Percentiles rank a stretch among this genome's conserved stretches.
Conservation (phyloP, 2,329 filamentous ascomycete species). For the Rhexocercosporidium sp. region DNA sequence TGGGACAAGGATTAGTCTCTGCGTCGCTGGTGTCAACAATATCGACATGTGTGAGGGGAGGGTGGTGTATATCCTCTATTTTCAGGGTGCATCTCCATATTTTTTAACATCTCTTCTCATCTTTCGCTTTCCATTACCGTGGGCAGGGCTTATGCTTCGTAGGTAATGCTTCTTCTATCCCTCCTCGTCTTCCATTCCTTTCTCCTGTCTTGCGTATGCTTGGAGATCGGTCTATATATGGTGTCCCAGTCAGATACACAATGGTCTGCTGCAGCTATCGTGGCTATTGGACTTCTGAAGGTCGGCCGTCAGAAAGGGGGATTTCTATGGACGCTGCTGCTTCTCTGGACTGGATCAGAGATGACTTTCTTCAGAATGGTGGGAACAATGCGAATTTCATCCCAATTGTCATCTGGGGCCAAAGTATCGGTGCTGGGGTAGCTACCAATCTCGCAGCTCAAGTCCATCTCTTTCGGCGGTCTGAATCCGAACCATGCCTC, state of each 20-base stretch:
- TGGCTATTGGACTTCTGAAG: constrained; percentile 75
- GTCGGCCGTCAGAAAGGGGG: constrained; percentile 71
- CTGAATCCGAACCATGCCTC: constrained; percentile 2
- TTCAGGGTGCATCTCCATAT: constrained; percentile 53
- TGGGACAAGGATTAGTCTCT: constrained; percentile 67
- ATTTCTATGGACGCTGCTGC: constrained; percentile 72
- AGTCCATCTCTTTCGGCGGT: constrained; percentile 16
- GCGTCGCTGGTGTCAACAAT: constrained; percentile 46
- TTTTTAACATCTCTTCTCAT: constrained; percentile 14
- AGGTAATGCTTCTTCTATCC: constrained; percentile 66
- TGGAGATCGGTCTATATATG: constrained; percentile 39
- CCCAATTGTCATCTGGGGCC: constrained; percentile 71
- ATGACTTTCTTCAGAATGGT: constrained; percentile 44
- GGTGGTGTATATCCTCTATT: constrained; percentile 60
- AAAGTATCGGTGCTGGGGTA: constrained; percentile 77
- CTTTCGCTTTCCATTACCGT: not conserved
- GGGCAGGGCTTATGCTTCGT: constrained; percentile 31
- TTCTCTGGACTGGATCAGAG: constrained; percentile 64
- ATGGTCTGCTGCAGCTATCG: constrained; percentile 60
- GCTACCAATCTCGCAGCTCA: constrained; percentile 56
- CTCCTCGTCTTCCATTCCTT: constrained; percentile 60
- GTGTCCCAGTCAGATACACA: constrained; percentile 46
- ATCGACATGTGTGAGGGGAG: not conserved
- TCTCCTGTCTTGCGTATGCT: constrained; percentile 57
- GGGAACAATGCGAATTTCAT: constrained; percentile 37